Percentiles rank a stretch among this genome's conserved stretches.
phyloP scores from a whole-genome alignment of 83 land plant species.

The Isoetes engelmannii region DNA sequence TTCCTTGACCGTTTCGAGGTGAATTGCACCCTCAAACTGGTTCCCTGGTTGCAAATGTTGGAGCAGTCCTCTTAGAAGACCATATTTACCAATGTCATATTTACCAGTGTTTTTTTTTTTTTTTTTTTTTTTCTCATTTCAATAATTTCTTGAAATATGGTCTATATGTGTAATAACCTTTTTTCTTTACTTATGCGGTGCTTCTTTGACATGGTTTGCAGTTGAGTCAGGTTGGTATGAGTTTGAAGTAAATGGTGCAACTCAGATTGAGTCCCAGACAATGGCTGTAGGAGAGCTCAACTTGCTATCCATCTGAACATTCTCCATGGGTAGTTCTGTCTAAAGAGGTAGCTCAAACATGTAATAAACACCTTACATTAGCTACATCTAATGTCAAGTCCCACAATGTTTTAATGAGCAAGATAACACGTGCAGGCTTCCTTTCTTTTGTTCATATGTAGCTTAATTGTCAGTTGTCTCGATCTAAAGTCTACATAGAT shows the following conservation, averaged over 20 bases:
- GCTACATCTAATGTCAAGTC: too few species aligned
- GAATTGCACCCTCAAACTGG: conserved; percentile 32
- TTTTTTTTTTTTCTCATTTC: background rate
- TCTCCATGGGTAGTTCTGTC: too few species aligned
- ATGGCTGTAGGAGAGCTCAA: too few species aligned
- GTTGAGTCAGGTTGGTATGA: conserved; percentile 90
- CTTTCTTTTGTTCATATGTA: too few species aligned
- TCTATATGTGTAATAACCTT: background rate
- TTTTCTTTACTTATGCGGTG: conserved; percentile 30
- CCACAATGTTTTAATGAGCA: too few species aligned
- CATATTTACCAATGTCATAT: conserved; percentile 61
- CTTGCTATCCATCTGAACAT: too few species aligned
- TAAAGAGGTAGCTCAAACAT: too few species aligned
- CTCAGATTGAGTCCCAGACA: conserved; percentile 80
- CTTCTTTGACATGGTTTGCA: conserved; percentile 88
- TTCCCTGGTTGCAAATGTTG: conserved; percentile 41
- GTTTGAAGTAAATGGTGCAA: conserved; percentile 38
- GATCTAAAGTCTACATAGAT: too few species aligned
- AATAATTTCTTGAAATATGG: background rate
- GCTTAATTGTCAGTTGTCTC: too few species aligned
- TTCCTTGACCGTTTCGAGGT: conserved; percentile 98
- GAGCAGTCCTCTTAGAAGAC: conserved; percentile 69
- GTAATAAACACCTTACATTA: too few species aligned
- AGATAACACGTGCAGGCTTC: too few species aligned
- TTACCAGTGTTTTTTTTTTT: too few species aligned